Percentiles rank a stretch among this genome's conserved stretches.
phyloP scores from a whole-genome alignment of 768 basidiomycete species.

The Lepiota venenata region DNA sequence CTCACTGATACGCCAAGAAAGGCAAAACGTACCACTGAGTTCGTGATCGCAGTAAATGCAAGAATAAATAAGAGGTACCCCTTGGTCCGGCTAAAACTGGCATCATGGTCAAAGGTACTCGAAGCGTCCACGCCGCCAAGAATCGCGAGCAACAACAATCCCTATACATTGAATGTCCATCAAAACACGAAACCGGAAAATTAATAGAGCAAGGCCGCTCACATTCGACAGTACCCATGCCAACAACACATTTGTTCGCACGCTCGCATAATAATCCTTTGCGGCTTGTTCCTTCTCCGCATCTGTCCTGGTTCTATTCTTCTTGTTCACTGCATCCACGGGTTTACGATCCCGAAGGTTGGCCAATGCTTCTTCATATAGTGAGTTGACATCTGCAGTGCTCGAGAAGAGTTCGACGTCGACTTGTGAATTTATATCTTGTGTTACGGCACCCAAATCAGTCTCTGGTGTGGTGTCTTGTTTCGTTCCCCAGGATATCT shows the following conservation, averaged over 20 bases:
- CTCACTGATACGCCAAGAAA: background rate
- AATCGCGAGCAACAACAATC: conserved; percentile 65
- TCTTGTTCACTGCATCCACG: conserved; percentile 24
- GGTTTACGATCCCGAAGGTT: conserved; percentile 49
- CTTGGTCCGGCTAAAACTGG: conserved; percentile 56
- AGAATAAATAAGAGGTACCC: conserved; percentile 80
- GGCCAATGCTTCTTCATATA: conserved; percentile 80
- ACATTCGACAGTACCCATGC: conserved; percentile 87
- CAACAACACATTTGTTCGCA: conserved; percentile 79
- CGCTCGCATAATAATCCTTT: conserved; percentile 85
- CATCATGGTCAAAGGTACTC: conserved; percentile 53
- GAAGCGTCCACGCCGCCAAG: conserved; percentile 54
- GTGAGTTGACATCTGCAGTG: conserved; percentile 75
- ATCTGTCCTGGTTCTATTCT: conserved; percentile 28
- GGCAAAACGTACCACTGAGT: conserved; percentile 45
- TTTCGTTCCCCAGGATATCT: conserved; percentile 98
- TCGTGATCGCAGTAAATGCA: conserved; percentile 77
- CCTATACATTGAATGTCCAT: conserved; percentile 40
- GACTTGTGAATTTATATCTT: conserved; percentile 77
- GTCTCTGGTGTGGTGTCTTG: conserved; percentile 70
- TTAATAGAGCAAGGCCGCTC: conserved; percentile 12
- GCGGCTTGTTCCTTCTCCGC: conserved; percentile 72
- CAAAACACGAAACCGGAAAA: background rate
- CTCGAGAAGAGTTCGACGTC: conserved; percentile 86
- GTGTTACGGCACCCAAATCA: conserved; percentile 82